Evolutionary conservation across 2,329 filamentous ascomycete genomes (phyloP).

Genomic region (Nigrospora osmanthi): DNA sequence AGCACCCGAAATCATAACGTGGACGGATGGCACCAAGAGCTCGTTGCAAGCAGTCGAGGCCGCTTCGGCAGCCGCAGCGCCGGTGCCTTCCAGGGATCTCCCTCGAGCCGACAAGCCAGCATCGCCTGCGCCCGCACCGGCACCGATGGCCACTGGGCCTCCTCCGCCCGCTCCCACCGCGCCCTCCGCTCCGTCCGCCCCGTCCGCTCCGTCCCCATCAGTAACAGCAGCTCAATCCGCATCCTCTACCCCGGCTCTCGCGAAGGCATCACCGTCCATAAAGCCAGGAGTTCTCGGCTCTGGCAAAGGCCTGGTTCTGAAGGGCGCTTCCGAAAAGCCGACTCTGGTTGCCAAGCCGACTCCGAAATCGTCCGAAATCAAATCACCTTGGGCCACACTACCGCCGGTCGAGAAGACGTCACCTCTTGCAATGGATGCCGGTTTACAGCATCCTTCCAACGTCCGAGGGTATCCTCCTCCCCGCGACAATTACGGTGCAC

Average conservation of each 20-base stretch:
- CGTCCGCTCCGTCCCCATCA: background rate
- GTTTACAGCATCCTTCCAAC: constrained; percentile 18
- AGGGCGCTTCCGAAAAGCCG: constrained; percentile 62
- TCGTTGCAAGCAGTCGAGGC: constrained; percentile 57
- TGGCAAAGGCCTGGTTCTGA: constrained; percentile 56
- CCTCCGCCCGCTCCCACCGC: background rate
- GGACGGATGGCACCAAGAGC: constrained; percentile 82
- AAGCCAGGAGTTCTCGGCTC: constrained; percentile 40
- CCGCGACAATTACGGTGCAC: constrained; percentile 32
- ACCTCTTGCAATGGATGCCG: constrained; percentile 53
- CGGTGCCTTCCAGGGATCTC: constrained; percentile 17
- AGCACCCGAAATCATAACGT: constrained; percentile 77
- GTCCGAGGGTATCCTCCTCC: constrained; percentile 32
- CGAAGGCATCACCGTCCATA: constrained; percentile 27
- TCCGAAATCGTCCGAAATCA: constrained; percentile 59
- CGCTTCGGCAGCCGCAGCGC: constrained; percentile 17
- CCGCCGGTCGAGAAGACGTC: constrained; percentile 79
- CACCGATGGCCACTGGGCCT: no score
- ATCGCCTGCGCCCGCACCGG: constrained; percentile 28
- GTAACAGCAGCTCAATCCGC: background rate
- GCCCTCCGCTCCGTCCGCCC: background rate
- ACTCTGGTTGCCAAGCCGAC: constrained; percentile 67
- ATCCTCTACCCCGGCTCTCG: background rate
- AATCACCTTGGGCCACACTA: constrained; percentile 85
- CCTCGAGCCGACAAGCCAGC: constrained; percentile 32